Evolutionary conservation across 345 rosid genomes (phyloP).

Genomic region (Aegle marmelos): DNA sequence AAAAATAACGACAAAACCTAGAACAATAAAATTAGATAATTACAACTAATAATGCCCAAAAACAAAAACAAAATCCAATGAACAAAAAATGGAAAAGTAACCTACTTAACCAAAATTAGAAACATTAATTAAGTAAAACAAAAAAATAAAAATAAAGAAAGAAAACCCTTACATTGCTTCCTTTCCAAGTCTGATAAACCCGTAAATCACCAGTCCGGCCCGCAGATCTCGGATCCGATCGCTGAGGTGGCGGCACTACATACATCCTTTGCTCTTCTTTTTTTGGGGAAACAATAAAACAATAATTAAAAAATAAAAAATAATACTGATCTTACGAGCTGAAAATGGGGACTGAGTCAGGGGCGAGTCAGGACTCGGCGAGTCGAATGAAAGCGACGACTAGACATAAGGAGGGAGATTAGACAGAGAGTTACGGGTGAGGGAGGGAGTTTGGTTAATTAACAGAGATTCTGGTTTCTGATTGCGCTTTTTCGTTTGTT

Average conservation of each 20-base stretch:
- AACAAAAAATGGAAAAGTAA: neutral
- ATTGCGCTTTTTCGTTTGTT: neutral
- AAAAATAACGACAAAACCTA: neutral
- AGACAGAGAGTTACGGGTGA: conserved; percentile 6
- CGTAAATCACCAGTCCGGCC: conserved; percentile 51
- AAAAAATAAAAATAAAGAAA: neutral
- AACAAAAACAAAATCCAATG: neutral
- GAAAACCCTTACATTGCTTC: conserved; percentile 68
- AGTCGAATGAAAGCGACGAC: conserved; percentile 26
- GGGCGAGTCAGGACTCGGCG: conserved; percentile 27
- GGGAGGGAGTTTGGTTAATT: conserved; percentile 19
- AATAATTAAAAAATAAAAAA: neutral
- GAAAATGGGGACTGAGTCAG: conserved; percentile 7
- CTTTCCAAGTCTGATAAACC: conserved; percentile 93
- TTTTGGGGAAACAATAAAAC: too few species aligned
- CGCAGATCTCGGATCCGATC: conserved; percentile 64
- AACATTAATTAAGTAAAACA: neutral
- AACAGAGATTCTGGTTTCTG: conserved; percentile 8
- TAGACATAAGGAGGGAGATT: conserved; percentile 29
- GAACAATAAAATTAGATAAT: neutral
- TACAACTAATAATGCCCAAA: neutral
- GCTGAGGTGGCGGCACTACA: conserved; percentile 83
- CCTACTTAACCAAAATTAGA: conserved; percentile 2
- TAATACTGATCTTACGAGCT: neutral
- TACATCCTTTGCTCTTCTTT: conserved; percentile 50